Evolutionary conservation across 2,329 filamentous ascomycete genomes (phyloP), one percentile per base, ranked within the genome.

Genomic region (Didymella pomorum): DNA sequence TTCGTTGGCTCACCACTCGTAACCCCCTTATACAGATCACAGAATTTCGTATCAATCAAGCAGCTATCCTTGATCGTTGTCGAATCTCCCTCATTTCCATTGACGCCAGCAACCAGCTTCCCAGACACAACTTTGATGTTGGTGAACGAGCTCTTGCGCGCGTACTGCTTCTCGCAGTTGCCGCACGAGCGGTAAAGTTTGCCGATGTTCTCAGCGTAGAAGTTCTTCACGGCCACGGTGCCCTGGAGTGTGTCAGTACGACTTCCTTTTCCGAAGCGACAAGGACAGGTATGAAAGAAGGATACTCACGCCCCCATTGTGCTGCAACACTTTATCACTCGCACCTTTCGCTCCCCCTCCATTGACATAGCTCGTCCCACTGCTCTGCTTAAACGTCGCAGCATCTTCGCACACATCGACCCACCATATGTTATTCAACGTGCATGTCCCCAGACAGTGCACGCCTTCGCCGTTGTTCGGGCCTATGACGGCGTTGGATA

Each of bases 191-290:
- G 60, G 64, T 73, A 71, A 18, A 75, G 21, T 63, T 76, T 76
- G 48, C 72, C 72, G 20, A 70, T 58, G 55, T 70, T 62, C 51
- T 70, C 47, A 23, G 59, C 67, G 47, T 61, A 72, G 66, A 74
- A 76, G 64, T 72, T 69, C 52, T 70, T 70, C 33, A 75, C 64
- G 10, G 63, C 59, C 16, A 76, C 66, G n/a, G 68, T 72, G 21
- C 73, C 73, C 20, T 14, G 29, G 11, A 6, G 29, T 31, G 6
- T 31, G 29, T 31, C 11, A 31, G 29, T 31, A 31, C 12, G 4
- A 9, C 14, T 8, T 31, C 29, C 12, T 3, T 7, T 3, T 25
- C 23, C 23, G 23, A 25, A 25, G 23, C 4, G 23, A 25, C 23
- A 25, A 25, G 7, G 4, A 25, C 7, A 4, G 3, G 23, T 25